These are phyloP conservation scores for Veloboletus limbatus DNA, from an alignment of 1,284 basidiomycete genomes.

Conservation along the genomic window DNA sequence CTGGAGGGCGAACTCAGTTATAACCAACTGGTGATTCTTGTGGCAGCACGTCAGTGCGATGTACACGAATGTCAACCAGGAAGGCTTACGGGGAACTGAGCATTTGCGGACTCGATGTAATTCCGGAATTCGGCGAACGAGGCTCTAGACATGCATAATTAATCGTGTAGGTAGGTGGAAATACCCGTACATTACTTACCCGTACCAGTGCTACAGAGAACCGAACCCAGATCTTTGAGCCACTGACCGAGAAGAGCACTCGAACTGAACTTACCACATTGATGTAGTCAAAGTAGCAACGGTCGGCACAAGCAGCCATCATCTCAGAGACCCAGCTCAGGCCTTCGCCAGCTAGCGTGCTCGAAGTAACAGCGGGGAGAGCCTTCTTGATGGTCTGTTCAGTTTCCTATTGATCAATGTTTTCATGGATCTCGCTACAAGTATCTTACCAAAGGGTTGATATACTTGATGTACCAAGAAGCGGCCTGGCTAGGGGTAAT, in stretches of 20 bases:
- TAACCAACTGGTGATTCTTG: slow-evolving; percentile 22
- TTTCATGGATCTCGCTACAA: background rate
- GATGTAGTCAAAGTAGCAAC: slow-evolving; percentile 35
- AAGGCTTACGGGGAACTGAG: slow-evolving; percentile 29
- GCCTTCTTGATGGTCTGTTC: slow-evolving; percentile 34
- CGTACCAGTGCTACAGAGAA: slow-evolving; percentile 34
- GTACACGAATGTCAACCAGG: background rate
- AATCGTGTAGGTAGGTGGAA: background rate
- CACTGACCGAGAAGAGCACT: background rate
- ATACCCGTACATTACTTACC: slow-evolving; percentile 14
- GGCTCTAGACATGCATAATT: slow-evolving; percentile 9
- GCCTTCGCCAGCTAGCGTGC: slow-evolving; percentile 27
- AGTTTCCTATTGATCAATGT: slow-evolving; percentile 1
- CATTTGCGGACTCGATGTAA: slow-evolving; percentile 28
- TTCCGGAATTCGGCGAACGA: slow-evolving; percentile 30
- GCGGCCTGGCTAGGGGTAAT: slow-evolving; percentile 33
- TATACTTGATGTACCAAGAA: slow-evolving; percentile 36
- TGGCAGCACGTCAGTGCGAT: slow-evolving; percentile 3
- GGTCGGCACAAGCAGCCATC: slow-evolving; percentile 31
- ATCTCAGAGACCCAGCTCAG: slow-evolving; percentile 37
- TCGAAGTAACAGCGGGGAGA: slow-evolving; percentile 37
- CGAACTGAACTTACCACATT: slow-evolving; percentile 25
- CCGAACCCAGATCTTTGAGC: background rate
- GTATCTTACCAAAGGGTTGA: slow-evolving; percentile 35
- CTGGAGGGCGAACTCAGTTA: slow-evolving; percentile 34